A percentile compares a stretch with the other conserved stretches of the same genome.
Evolutionary conservation across 2,329 filamentous ascomycete species (phyloP).

Genomic region (Albophoma yamanashiensis): DNA sequence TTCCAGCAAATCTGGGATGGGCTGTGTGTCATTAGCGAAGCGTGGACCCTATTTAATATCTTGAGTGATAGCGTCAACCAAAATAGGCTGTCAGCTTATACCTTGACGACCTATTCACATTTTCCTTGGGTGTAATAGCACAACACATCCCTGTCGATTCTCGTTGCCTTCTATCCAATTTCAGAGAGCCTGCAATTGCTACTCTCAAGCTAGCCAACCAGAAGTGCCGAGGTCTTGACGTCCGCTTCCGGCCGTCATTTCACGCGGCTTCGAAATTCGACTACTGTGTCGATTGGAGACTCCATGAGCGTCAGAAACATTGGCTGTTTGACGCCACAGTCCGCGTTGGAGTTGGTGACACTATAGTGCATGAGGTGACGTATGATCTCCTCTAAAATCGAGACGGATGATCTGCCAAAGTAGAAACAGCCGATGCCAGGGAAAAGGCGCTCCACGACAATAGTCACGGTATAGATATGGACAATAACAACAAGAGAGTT

Average conservation of each 20-base stretch:
- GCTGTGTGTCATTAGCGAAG: neutral
- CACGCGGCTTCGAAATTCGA: constrained; percentile 58
- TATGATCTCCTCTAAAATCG: constrained; percentile 79
- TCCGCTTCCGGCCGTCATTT: constrained; percentile 47
- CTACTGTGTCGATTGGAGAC: constrained; percentile 58
- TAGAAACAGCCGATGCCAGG: constrained; percentile 88
- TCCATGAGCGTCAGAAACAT: constrained; percentile 60
- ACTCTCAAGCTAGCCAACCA: neutral
- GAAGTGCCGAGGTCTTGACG: too few relatives aligned
- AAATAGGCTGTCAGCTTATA: neutral
- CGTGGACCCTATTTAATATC: neutral
- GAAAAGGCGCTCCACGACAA: constrained; percentile 83
- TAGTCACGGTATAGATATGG: constrained; percentile 81
- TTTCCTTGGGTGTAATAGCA: too few relatives aligned
- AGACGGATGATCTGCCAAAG: constrained; percentile 68
- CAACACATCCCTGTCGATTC: too few relatives aligned
- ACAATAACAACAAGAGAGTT: constrained; percentile 75
- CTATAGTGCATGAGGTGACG: constrained; percentile 62
- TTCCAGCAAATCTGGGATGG: neutral
- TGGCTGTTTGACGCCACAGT: constrained; percentile 39
- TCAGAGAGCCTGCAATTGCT: too few relatives aligned
- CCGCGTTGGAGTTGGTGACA: constrained; percentile 32
- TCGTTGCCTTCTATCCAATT: too few relatives aligned
- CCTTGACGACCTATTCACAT: neutral
- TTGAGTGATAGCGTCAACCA: neutral